phyloP scores from a whole-genome alignment of 2,329 filamentous ascomycete species.

The Oidium heveae region DNA sequence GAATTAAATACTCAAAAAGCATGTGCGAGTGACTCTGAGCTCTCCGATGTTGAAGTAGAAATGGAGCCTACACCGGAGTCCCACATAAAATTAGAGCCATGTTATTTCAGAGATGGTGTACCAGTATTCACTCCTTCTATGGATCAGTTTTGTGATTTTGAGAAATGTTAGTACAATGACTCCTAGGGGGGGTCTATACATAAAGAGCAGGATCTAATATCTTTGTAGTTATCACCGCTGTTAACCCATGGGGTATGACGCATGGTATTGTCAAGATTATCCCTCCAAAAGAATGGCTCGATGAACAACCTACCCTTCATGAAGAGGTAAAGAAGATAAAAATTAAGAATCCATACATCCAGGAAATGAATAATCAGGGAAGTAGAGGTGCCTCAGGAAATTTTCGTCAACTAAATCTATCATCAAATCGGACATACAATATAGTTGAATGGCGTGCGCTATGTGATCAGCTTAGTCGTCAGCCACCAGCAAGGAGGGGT shows the following conservation, averaged over 20 bases:
- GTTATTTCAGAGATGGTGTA: slow-evolving; percentile 66
- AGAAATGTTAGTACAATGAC: slow-evolving; percentile 38
- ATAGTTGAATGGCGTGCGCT: slow-evolving; percentile 85
- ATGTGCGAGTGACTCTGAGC: slow-evolving; percentile 34
- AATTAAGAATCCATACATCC: slow-evolving; percentile 91
- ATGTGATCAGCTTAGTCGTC: slow-evolving; percentile 85
- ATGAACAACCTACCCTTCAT: slow-evolving; percentile 51
- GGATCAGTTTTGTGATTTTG: slow-evolving; percentile 81
- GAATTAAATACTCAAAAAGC: slow-evolving; percentile 35
- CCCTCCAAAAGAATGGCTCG: slow-evolving; percentile 79
- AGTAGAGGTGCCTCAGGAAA: slow-evolving; percentile 55
- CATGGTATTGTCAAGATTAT: slow-evolving; percentile 93
- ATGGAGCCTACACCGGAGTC: background rate
- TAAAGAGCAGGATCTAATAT: slow-evolving; percentile 4
- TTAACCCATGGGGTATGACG: slow-evolving; percentile 91
- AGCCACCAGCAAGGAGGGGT: slow-evolving; percentile 75
- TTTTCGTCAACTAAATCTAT: slow-evolving; percentile 90
- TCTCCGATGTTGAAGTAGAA: slow-evolving; percentile 42
- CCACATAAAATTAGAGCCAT: slow-evolving; percentile 48
- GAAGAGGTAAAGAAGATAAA: slow-evolving; percentile 75
- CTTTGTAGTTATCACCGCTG: slow-evolving; percentile 33
- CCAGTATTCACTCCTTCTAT: slow-evolving; percentile 91
- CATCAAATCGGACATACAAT: slow-evolving; percentile 90
- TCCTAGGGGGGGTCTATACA: background rate
- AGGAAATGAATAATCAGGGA: slow-evolving; percentile 51